Conservation (phyloP, 352 stramenopile genomes). For the Pythium rhizo-oryzae region DNA sequence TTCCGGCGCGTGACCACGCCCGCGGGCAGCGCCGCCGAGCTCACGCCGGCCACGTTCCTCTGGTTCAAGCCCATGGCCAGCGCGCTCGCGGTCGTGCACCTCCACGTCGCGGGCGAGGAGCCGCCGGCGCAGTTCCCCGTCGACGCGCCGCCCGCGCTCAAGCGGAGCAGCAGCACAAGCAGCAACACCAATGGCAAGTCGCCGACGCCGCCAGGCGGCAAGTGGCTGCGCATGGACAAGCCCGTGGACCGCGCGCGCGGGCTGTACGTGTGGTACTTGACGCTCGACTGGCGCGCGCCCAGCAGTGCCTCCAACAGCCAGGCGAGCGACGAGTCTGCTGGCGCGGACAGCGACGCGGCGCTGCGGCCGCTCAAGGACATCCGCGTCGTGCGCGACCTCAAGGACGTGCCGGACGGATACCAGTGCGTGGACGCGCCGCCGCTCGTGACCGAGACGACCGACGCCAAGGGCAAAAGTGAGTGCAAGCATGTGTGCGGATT, state of each 20-base stretch:
- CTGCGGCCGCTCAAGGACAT: constrained; percentile 79
- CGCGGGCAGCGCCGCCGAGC: constrained; percentile 73
- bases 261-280: constrained; percentile 68
- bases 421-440: constrained; percentile 53
- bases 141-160: constrained; percentile 10
- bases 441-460: constrained; percentile 39
- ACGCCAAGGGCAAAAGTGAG: constrained; percentile 41
- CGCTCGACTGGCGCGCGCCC: constrained; percentile 19
- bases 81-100: constrained; percentile 51
- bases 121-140: constrained; percentile 18
- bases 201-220: neutral
- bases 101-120: constrained; percentile 45
- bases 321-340: constrained; percentile 3
- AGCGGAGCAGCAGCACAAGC: neutral
- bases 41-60: constrained; percentile 82
- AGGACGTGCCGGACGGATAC: constrained; percentile 72
- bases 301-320: constrained; percentile 5
- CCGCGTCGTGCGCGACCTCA: constrained; percentile 63
- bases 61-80: constrained; percentile 71
- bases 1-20: constrained; percentile 85
- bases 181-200: neutral
- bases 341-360: constrained; percentile 9
- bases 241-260: constrained; percentile 60
- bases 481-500: neutral
- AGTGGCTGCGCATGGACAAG: constrained; percentile 77